Evolutionary conservation across 2,329 filamentous ascomycete species (phyloP).

Genomic region (Epichloe aotearoae): DNA sequence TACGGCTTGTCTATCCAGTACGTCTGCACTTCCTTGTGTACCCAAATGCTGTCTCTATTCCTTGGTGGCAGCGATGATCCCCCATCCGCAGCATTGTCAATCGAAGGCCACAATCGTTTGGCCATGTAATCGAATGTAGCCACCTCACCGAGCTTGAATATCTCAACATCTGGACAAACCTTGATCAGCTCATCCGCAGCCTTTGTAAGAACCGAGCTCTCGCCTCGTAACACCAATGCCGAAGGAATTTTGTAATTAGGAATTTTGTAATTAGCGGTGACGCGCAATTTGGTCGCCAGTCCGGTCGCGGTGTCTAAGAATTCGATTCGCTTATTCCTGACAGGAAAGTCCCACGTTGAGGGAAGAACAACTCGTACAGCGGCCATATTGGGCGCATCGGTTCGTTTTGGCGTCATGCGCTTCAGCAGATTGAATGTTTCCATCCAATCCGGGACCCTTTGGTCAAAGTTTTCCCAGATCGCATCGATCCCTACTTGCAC

Average conservation of each 20-base stretch:
- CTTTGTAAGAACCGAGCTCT: conserved; percentile 17
- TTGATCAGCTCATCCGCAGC: conserved; percentile 22
- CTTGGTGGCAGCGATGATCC: conserved; percentile 12
- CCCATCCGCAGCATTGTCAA: conserved; percentile 16
- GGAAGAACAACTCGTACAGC: conserved; percentile 25
- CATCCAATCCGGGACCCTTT: conserved; percentile 25
- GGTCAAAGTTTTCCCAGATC: conserved; percentile 17
- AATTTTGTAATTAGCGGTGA: conserved; percentile 19
- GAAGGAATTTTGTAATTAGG: conserved; percentile 19
- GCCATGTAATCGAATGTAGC: conserved; percentile 20
- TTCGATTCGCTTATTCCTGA: conserved; percentile 19
- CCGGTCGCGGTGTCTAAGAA: conserved; percentile 23
- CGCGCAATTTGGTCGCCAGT: conserved; percentile 18
- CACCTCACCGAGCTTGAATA: conserved; percentile 25
- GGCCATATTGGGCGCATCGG: conserved; percentile 19
- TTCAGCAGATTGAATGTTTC: conserved; percentile 25
- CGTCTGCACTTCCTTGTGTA: conserved; percentile 19
- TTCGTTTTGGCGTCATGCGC: conserved; percentile 21
- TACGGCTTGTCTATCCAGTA: conserved; percentile 21
- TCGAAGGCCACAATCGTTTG: conserved; percentile 23
- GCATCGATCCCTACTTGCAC: conserved; percentile 24
- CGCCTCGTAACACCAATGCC: conserved; percentile 20
- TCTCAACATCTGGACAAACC: conserved; percentile 17
- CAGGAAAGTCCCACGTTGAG: conserved; percentile 19
- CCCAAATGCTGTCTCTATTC: conserved; percentile 18